Evolutionary conservation across 495 filamentous ascomycete genomes (phyloP).

Genomic region (Penicillium pulvis): DNA sequence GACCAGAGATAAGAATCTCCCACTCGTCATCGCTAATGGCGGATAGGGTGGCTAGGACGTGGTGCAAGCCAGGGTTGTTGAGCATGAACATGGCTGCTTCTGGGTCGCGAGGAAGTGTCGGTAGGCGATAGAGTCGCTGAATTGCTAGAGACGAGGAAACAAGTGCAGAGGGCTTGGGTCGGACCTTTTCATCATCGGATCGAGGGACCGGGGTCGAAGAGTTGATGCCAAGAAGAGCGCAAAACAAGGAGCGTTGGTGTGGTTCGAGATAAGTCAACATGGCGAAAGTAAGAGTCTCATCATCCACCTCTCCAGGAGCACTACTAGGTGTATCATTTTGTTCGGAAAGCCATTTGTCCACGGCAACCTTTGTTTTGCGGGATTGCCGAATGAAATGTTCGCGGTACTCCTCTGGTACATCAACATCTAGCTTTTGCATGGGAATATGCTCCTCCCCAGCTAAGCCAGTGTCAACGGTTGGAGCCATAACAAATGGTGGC

Average conservation of each 20-base stretch:
- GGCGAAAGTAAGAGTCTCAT: constrained; percentile 89
- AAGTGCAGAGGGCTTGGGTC: constrained; percentile 66
- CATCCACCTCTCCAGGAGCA: constrained; percentile 83
- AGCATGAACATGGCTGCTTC: constrained; percentile 88
- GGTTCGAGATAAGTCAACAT: constrained; percentile 84
- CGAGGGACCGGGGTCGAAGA: constrained; percentile 47
- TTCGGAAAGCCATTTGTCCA: constrained; percentile 82
- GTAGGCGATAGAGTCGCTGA: constrained; percentile 80
- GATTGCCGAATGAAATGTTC: constrained; percentile 87
- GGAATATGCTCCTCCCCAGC: constrained; percentile 56
- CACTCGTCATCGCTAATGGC: constrained; percentile 87
- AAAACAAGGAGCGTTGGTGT: constrained; percentile 75
- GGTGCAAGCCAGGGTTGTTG: constrained; percentile 77
- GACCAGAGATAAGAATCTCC: constrained; percentile 94
- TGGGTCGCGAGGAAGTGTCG: constrained; percentile 71
- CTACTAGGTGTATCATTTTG: constrained; percentile 71
- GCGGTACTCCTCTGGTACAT: constrained; percentile 87
- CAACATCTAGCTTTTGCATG: constrained; percentile 83
- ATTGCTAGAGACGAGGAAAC: constrained; percentile 72
- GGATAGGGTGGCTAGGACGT: constrained; percentile 83
- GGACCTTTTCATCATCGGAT: constrained; percentile 48
- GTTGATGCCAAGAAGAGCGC: constrained; percentile 72
- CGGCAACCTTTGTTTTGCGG: constrained; percentile 78
- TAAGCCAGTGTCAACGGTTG: constrained; percentile 56
- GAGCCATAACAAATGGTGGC: constrained; percentile 79